phyloP scores from a whole-genome alignment of 176 grass and related monocot genomes.

The Cenchrus purpureus region DNA sequence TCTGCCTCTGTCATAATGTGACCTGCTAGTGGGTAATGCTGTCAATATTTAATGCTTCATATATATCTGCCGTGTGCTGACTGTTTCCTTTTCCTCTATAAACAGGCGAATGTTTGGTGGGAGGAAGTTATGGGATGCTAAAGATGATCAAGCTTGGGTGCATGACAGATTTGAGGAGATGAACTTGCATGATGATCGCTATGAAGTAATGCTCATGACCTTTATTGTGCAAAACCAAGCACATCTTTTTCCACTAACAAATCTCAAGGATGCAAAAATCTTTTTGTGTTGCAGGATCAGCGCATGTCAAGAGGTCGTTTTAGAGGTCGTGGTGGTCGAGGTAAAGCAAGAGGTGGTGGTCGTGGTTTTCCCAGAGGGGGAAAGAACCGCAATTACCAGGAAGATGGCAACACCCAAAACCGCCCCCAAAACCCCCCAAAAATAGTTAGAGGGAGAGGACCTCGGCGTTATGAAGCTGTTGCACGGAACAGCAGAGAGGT shows the following conservation, averaged over 20 bases:
- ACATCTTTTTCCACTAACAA: not conserved
- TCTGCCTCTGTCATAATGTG: conserved; percentile 18
- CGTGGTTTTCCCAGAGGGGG: conserved; percentile 65
- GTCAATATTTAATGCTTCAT: conserved; percentile 18
- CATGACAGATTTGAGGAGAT: conserved; percentile 96
- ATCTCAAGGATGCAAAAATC: conserved; percentile 28
- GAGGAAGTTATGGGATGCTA: conserved; percentile 84
- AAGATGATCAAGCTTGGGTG: conserved; percentile 92
- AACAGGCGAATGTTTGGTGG: conserved; percentile 76
- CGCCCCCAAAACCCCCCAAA: conserved; percentile 50
- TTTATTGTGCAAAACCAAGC: conserved; percentile 32
- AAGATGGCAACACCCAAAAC: conserved; percentile 65
- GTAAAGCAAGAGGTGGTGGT: conserved; percentile 53
- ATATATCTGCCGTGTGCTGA: conserved; percentile 13
- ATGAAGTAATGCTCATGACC: conserved; percentile 41
- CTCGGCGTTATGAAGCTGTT: conserved; percentile 77
- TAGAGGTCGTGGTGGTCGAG: conserved; percentile 62
- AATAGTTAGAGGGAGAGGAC: conserved; percentile 82
- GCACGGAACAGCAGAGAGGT: conserved; percentile 59
- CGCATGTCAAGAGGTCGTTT: conserved; percentile 60
- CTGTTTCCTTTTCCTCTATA: conserved; percentile 12
- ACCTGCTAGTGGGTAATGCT: not conserved
- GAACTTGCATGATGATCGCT: conserved; percentile 69
- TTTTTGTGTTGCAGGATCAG: conserved; percentile 52
- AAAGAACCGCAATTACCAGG: conserved; percentile 51